Percentiles rank a stretch among this genome's conserved stretches.
Evolutionary conservation across 2,329 filamentous ascomycete species (phyloP).

Genomic region (Rhinocladiella similis): DNA sequence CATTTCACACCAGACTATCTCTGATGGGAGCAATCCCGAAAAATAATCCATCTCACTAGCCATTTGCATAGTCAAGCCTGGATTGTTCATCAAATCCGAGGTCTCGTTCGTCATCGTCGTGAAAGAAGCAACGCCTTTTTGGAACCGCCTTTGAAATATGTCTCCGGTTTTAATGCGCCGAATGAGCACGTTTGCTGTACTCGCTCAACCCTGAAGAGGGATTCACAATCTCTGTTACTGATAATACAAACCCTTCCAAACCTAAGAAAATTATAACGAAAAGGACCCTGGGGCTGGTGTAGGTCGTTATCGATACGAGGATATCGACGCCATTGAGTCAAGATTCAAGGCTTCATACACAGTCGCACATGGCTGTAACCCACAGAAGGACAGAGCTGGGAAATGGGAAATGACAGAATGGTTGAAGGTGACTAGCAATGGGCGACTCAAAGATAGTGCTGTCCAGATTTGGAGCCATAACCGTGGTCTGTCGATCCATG

Average conservation of each 20-base stretch:
- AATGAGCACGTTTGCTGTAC: no score
- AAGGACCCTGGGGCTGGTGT: background rate
- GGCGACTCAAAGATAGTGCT: slow-evolving; percentile 2
- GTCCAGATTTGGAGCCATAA: slow-evolving; percentile 14
- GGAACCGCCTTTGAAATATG: background rate
- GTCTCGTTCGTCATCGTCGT: background rate
- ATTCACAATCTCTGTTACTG: background rate
- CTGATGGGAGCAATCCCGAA: background rate
- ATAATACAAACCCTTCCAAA: background rate
- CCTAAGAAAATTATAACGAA: background rate
- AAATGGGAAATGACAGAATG: no score
- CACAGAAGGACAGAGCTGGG: no score
- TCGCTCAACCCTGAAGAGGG: background rate
- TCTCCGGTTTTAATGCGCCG: no score
- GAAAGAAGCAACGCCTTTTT: background rate
- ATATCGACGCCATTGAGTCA: background rate
- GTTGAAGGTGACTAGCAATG: no score
- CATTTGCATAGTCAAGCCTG: background rate
- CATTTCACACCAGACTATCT: no score
- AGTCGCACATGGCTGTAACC: no score
- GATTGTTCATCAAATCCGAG: background rate
- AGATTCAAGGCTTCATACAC: background rate
- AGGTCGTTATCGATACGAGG: background rate
- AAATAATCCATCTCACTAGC: background rate
- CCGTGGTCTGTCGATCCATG: slow-evolving; percentile 13